Percentiles rank a stretch among this genome's conserved stretches.
These are phyloP conservation scores for Colletotrichum higginsianum DNA, from an alignment of 2,329 filamentous ascomycete genomes.

Conservation along the genomic window DNA sequence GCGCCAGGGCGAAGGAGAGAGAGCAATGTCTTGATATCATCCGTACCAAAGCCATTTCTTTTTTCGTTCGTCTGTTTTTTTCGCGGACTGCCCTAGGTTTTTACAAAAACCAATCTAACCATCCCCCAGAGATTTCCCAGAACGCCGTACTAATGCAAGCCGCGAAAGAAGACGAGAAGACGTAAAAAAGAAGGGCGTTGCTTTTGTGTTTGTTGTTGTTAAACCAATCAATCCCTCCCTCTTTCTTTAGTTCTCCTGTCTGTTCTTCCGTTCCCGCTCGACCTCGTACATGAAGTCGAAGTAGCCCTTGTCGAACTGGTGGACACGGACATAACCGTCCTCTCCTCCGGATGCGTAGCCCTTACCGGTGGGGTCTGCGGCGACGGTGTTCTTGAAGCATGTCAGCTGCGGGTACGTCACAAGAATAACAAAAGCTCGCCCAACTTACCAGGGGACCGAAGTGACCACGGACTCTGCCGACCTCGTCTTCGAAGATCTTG, in stretches of 20 bases:
- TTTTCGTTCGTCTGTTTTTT: constrained; percentile 34
- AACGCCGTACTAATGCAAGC: constrained; percentile 61
- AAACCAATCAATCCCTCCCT: constrained; percentile 20
- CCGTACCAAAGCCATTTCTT: constrained; percentile 33
- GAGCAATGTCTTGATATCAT: constrained; percentile 32
- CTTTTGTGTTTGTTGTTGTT: constrained; percentile 27
- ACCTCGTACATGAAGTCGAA: constrained; percentile 99
- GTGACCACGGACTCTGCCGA: constrained; percentile 95
- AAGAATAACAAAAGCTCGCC: neutral
- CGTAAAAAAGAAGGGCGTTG: constrained; percentile 20
- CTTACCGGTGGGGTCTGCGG: constrained; percentile 90
- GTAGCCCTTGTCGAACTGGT: constrained; percentile 99
- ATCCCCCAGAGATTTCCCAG: constrained; percentile 47
- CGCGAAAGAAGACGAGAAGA: constrained; percentile 49
- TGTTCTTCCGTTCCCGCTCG: constrained; percentile 82
- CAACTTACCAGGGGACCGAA: constrained; percentile 83
- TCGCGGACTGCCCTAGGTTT: constrained; percentile 43
- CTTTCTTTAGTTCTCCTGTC: constrained; percentile 40
- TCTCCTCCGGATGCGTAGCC: constrained; percentile 96
- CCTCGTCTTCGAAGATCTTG: constrained; percentile 99
- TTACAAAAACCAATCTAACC: constrained; percentile 43
- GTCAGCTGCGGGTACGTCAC: constrained; percentile 17
- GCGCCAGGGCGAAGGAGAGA: constrained; percentile 18
- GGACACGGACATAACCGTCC: constrained; percentile 97
- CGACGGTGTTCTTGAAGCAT: constrained; percentile 82